Conservation (phyloP, 1,284 basidiomycete species). For the Heterobasidion occidentale region DNA sequence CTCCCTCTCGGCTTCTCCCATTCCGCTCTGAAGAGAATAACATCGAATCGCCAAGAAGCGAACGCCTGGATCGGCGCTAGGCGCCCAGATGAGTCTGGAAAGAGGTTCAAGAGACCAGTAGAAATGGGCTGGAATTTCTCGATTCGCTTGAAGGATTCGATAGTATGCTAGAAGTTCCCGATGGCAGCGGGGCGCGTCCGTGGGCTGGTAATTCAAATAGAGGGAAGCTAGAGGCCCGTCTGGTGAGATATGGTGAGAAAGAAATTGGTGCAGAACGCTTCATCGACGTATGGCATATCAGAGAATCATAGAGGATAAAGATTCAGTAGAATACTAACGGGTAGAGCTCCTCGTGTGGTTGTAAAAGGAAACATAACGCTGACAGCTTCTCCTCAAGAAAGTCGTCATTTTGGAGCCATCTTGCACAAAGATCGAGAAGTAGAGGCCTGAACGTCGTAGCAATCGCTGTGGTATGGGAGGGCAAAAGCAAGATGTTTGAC, state of each 20-base stretch:
- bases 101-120: constrained; percentile 62
- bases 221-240: constrained; percentile 45
- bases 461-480: constrained; percentile 48
- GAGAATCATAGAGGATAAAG: constrained; percentile 2
- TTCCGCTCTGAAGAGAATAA: constrained; percentile 66
- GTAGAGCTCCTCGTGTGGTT: constrained; percentile 68
- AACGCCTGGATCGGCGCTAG: constrained; percentile 54
- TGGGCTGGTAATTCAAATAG: constrained; percentile 16
- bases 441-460: constrained; percentile 59
- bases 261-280: constrained; percentile 9
- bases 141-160: constrained; percentile 70
- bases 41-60: constrained; percentile 71
- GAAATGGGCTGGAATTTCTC: constrained; percentile 52
- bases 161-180: constrained; percentile 72
- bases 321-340: constrained; percentile 42
- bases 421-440: constrained; percentile 60
- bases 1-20: constrained; percentile 70
- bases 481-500: constrained; percentile 40
- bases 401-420: constrained; percentile 52
- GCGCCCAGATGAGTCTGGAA: constrained; percentile 45
- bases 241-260: constrained; percentile 39
- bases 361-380: constrained; percentile 54
- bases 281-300: constrained; percentile 3
- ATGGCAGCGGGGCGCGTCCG: constrained; percentile 44
- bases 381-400: constrained; percentile 45